Conservation (phyloP, 805 yeast genomes). For the Barnettozyma salicaria region DNA sequence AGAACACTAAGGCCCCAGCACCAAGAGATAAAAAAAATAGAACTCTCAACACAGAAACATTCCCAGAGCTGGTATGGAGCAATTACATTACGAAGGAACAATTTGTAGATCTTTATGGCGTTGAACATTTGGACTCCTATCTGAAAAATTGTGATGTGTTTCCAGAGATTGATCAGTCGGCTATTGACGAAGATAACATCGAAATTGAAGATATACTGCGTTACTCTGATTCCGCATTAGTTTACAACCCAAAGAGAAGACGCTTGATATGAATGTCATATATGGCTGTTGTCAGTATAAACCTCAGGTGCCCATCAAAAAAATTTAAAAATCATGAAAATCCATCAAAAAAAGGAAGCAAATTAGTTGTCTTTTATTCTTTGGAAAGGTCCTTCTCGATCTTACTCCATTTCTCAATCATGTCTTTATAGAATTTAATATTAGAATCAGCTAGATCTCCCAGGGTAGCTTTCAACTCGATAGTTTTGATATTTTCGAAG, state of each 20-base stretch:
- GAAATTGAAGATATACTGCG: slow-evolving; percentile 23
- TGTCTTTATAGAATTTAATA: slow-evolving; percentile 60
- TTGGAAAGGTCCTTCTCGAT: slow-evolving; percentile 36
- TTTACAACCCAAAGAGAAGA: slow-evolving; percentile 6
- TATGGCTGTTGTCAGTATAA: too few species aligned
- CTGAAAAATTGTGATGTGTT: slow-evolving; percentile 16
- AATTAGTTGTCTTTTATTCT: slow-evolving; percentile 8
- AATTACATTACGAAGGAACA: slow-evolving; percentile 45
- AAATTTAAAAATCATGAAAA: not conserved
- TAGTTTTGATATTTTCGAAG: slow-evolving; percentile 76
- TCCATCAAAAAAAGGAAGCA: not conserved
- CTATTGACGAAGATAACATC: slow-evolving; percentile 13
- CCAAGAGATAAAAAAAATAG: slow-evolving; percentile 71
- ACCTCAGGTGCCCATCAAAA: too few species aligned
- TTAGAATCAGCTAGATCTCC: slow-evolving; percentile 70
- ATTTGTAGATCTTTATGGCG: slow-evolving; percentile 41
- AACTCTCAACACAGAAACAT: slow-evolving; percentile 47
- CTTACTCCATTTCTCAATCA: slow-evolving; percentile 66
- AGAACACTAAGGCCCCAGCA: slow-evolving; percentile 79
- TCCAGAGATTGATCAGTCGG: slow-evolving; percentile 13
- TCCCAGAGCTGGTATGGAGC: slow-evolving; percentile 54
- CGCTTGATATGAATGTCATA: not conserved
- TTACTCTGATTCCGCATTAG: slow-evolving; percentile 1
- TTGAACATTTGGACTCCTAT: slow-evolving; percentile 8
- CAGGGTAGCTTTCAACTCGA: slow-evolving; percentile 69